Base-by-base conservation (phyloP, 2,329 filamentous ascomycete species). In the Rhinocladiella mackenziei region DNA sequence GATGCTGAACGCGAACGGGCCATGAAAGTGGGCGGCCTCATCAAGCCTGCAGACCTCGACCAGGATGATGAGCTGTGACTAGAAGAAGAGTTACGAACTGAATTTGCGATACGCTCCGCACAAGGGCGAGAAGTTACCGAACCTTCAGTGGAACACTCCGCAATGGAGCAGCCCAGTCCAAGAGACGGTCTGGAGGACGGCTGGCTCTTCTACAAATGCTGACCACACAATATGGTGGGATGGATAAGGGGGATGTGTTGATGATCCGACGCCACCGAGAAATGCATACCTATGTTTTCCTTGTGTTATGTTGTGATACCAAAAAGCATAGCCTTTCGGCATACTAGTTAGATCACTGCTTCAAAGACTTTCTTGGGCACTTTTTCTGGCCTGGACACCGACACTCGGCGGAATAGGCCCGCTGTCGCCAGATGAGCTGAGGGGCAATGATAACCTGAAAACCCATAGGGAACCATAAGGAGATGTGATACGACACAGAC, bases 1-100 rank as follows among this genome's bases (percentile, higher is more conserved):
- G 82, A 84, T 36, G 86, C 88, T 15, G 94, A 98, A 65, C 83
- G 89, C 59, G 88, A 96, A 68, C 84, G 91, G 56, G 82, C 87
- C 51, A 86, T 91, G 71, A 97, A 95, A 75, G 88, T 98, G 43
- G 89, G 92, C 56, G 92, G 94, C 60, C 75, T 98, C 50, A 75
- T 98, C 61, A 97, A 98, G 75, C 94, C 92, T 37, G 92, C 89
- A n/a, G 92, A 98, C 65, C 79, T 98, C 62, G 91, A 89, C 39
- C 81, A 84, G 53, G 79, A 89, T 55, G 86, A 91, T 58, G 86
- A 91, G 56, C 63, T 76, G 59, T 96, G 89, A 95, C 86, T 89
- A 53, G 71, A 79, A 32, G 66, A 80, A 65, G 83, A 87, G 64
- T 66, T 86, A 34, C 72, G 81, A 57, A 74, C 37, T 39, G 50